Evolutionary conservation across 208 protist genomes (phyloP).

Genomic region (Crithidia acanthocephali): DNA sequence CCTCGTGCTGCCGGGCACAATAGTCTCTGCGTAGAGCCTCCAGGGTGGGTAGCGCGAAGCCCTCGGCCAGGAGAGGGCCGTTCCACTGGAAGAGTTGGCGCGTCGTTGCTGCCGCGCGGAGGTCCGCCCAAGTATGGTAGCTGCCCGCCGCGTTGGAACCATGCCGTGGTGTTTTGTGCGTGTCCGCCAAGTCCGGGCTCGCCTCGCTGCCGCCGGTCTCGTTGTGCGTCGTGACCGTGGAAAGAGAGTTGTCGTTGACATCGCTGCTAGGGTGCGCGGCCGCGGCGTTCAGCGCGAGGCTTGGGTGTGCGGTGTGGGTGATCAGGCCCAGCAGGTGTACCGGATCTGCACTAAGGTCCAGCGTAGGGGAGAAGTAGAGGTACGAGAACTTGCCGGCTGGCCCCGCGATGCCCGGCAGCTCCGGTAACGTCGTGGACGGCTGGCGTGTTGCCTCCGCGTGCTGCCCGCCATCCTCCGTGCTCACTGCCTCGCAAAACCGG

Average conservation of each 20-base stretch:
- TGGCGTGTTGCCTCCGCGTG: background rate
- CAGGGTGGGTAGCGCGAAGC: constrained; percentile 26
- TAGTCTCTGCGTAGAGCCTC: constrained; percentile 9
- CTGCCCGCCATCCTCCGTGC: constrained; percentile 19
- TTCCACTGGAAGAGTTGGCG: constrained; percentile 44
- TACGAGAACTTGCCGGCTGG: constrained; percentile 38
- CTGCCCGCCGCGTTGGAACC: background rate
- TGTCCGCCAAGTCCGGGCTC: background rate
- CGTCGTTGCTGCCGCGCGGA: constrained; percentile 12
- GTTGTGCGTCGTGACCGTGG: background rate
- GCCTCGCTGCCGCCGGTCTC: background rate
- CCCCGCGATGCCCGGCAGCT: constrained; percentile 23
- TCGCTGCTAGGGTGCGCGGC: background rate
- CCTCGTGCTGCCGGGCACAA: background rate
- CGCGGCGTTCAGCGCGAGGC: background rate
- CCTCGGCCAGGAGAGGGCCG: constrained; percentile 21
- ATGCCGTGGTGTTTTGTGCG: background rate
- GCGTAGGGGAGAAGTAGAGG: constrained; percentile 73
- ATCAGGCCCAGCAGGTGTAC: constrained; percentile 37
- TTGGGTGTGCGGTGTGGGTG: constrained; percentile 17
- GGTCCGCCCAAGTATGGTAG: constrained; percentile 15
- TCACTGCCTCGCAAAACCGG: constrained; percentile 52
- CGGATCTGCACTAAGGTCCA: constrained; percentile 65
- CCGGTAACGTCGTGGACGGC: background rate
- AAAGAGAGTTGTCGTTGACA: constrained; percentile 6